Base-by-base conservation (phyloP, 1,284 basidiomycete genomes). In the Naganishia liquefaciens region DNA sequence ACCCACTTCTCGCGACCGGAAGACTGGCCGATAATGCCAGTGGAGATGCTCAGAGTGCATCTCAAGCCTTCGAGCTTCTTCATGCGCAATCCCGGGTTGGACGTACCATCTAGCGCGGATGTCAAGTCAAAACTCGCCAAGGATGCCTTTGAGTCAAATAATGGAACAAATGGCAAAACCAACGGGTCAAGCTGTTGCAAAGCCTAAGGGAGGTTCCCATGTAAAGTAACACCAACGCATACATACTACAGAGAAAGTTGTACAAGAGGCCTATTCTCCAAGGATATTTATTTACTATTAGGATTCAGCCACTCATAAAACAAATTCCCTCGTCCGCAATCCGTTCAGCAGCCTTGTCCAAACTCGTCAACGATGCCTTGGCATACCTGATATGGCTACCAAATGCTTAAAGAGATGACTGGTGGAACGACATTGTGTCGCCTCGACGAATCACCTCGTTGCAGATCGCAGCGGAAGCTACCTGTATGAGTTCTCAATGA, bases 1-100 rank as follows among this genome's bases (percentile, higher is more conserved):
- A 71, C 70, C 17, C 70, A 71, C 50, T 63, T 68, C 43, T 66
- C 70, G 11, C 43, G 71, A 58, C 64, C 68, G 1, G 71, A 72
- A 42, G 71, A 72, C 51, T 72, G 68, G 65, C 71, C 71, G 1
- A 62, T 72, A 28, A 68, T 70, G 68, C 68, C 67, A 19, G 68
- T 64, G 13, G 70, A 71, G 61, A 63, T 53, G 28, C 50, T 64
- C 42, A 52, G 57, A 28, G 53, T 70, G 28, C 55, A 61, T 13
- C 47, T 71, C 11, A 71, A 71, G 52, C 70, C 70, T 17, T 52
- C 51, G 33, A 50, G 54, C 17, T 66, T 66, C 65, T 66, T 66
- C 43, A 21, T 53, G 51, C 66, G 57, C n/a, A 67, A 67, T 49
- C 66, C 66, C 11, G 66, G 52, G n/a, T 30, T 66, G 50, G 64